Conservation (phyloP, 2,329 filamentous ascomycete genomes). For the Ceratocystis papillata region DNA sequence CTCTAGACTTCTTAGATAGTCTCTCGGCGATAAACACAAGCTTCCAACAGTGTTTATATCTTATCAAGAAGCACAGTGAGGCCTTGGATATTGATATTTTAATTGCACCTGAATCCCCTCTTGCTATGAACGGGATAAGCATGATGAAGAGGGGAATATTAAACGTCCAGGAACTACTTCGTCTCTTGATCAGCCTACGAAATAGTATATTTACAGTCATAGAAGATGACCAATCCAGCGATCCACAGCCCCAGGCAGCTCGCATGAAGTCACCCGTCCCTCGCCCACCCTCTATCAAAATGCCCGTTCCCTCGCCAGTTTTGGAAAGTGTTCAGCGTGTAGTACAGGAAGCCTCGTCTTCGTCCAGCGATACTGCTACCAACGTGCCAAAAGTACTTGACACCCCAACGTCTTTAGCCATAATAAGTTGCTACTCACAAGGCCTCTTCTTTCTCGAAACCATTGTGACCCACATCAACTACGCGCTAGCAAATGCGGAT, state of each 20-base stretch:
- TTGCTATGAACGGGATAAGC: slow-evolving; percentile 16
- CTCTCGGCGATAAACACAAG: slow-evolving; percentile 15
- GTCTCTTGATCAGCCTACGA: slow-evolving; percentile 28
- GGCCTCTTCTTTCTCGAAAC: slow-evolving; percentile 28
- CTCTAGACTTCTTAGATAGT: slow-evolving; percentile 2
- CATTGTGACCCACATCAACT: slow-evolving; percentile 25
- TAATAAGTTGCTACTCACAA: slow-evolving; percentile 30
- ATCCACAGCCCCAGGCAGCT: neutral
- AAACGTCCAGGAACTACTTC: slow-evolving; percentile 28
- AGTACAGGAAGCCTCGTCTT: slow-evolving; percentile 12
- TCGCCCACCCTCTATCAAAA: neutral
- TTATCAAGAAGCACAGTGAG: slow-evolving; percentile 17
- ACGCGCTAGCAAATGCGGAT: slow-evolving; percentile 25
- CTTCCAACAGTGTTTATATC: slow-evolving; percentile 24
- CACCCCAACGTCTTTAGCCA: slow-evolving; percentile 28
- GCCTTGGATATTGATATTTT: slow-evolving; percentile 19
- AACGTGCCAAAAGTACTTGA: slow-evolving; percentile 24
- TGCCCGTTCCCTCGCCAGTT: neutral
- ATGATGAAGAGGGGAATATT: slow-evolving; percentile 27
- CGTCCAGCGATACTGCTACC: neutral
- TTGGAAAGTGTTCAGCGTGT: slow-evolving; percentile 12
- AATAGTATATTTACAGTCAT: slow-evolving; percentile 20
- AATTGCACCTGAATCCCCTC: slow-evolving; percentile 25
- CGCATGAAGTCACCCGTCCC: too few species aligned
- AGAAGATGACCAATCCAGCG: neutral